These are phyloP conservation scores for Meredithiella fracta DNA, from an alignment of 2,329 filamentous ascomycete species.

Conservation along the genomic window DNA sequence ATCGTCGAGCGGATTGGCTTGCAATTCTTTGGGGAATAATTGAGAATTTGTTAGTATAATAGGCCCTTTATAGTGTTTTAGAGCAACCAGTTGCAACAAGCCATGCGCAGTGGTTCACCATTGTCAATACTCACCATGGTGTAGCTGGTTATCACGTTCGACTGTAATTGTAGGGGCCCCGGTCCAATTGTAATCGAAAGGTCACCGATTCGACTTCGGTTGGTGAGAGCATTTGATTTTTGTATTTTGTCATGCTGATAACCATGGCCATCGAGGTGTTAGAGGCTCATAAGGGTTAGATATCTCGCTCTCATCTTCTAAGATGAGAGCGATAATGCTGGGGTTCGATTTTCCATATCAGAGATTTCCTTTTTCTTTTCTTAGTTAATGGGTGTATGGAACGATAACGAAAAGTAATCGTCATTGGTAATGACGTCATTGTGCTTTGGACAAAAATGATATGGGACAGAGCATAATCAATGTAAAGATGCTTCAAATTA, in stretches of 20 bases:
- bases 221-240: conserved; percentile 10
- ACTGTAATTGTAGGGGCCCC: conserved; percentile 12
- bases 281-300: background rate
- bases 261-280: too few relatives aligned
- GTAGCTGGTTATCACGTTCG: conserved; percentile 13
- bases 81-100: background rate
- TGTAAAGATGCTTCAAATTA: too few relatives aligned
- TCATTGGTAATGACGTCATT: too few relatives aligned
- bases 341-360: conserved; percentile 18
- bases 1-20: too few relatives aligned
- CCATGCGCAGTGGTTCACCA: conserved; percentile 12
- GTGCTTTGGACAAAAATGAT: too few relatives aligned
- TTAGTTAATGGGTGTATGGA: background rate
- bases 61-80: too few relatives aligned
- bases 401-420: too few relatives aligned
- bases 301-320: background rate
- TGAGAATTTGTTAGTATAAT: too few relatives aligned
- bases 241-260: background rate
- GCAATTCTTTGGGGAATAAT: too few relatives aligned
- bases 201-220: conserved; percentile 14
- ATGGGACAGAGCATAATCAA: too few relatives aligned
- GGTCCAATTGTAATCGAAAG: conserved; percentile 13
- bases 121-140: conserved; percentile 13
- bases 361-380: conserved; percentile 6
- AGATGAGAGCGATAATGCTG: conserved; percentile 15